These are phyloP conservation scores for Serendipita indica DNA, from an alignment of 768 basidiomycete genomes.

Conservation along the genomic window DNA sequence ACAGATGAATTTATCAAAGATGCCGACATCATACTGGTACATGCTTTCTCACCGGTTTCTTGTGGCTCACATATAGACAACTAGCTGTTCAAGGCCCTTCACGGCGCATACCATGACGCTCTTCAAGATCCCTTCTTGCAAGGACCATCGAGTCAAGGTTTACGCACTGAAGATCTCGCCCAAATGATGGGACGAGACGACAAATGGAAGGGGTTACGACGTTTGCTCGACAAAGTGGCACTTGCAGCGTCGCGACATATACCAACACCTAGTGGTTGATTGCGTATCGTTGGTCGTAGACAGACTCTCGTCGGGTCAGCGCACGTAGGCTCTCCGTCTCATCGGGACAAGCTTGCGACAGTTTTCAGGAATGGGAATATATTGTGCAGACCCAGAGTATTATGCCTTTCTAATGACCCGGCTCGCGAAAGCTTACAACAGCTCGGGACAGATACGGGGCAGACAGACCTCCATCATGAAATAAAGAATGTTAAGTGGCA, in stretches of 20 bases:
- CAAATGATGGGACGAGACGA: constrained; percentile 17
- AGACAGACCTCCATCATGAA: constrained; percentile 22
- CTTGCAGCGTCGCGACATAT: constrained; percentile 35
- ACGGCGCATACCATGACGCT: constrained; percentile 73
- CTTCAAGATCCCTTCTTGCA: constrained; percentile 78
- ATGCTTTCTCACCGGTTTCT: constrained; percentile 18
- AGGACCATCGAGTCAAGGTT: constrained; percentile 38
- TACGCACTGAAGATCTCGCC: constrained; percentile 39
- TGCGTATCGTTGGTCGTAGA: too few relatives aligned
- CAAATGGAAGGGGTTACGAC: constrained; percentile 53
- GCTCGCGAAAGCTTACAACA: constrained; percentile 41
- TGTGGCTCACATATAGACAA: background rate
- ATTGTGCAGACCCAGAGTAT: constrained; percentile 40
- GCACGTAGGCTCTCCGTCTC: too few relatives aligned
- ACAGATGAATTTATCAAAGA: constrained; percentile 73
- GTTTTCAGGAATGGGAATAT: background rate
- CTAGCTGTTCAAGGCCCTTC: constrained; percentile 78
- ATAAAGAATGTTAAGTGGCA: background rate
- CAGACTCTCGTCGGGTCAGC: too few relatives aligned
- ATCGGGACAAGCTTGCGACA: too few relatives aligned
- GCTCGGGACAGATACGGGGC: constrained; percentile 94
- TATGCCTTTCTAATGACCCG: constrained; percentile 72
- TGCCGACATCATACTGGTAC: constrained; percentile 57
- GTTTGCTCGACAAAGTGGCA: constrained; percentile 60
- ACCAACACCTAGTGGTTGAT: too few relatives aligned